phyloP scores from a whole-genome alignment of 345 rosid species.

The Barbarea vulgaris region DNA sequence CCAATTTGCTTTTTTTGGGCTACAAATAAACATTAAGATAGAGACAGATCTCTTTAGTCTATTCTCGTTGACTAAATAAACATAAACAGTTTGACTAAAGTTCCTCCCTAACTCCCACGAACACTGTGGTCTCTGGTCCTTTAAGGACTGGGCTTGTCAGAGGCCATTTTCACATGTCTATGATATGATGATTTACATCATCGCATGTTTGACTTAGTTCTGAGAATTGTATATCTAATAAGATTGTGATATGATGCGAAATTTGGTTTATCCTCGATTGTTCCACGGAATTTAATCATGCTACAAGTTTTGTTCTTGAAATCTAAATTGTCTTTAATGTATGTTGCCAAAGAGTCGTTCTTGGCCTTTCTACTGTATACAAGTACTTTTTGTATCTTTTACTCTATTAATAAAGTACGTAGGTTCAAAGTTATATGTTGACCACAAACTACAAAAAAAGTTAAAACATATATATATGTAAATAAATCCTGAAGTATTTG shows the following conservation, averaged over 20 bases:
- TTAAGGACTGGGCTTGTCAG: conserved; percentile 33
- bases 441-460: neutral
- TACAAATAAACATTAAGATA: conserved; percentile 22
- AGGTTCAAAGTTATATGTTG: neutral
- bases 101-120: conserved; percentile 31
- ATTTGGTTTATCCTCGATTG: too few relatives aligned
- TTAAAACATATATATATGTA: too few relatives aligned
- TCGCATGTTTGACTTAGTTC: conserved; percentile 8
- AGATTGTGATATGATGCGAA: neutral
- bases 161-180: conserved; percentile 15
- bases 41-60: conserved; percentile 21
- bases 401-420: neutral
- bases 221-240: neutral
- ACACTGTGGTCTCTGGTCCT: conserved; percentile 26
- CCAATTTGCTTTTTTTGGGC: conserved; percentile 34
- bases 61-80: conserved; percentile 39
- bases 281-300: neutral
- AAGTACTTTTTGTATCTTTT: neutral
- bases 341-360: neutral
- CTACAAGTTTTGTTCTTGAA: neutral
- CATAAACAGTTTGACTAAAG: conserved; percentile 25
- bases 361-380: neutral
- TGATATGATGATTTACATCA: conserved; percentile 11
- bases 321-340: neutral
- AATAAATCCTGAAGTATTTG: too few relatives aligned